These are phyloP conservation scores for Blastomyces parvus DNA, from an alignment of 2,329 filamentous ascomycete species.

Conservation along the genomic window DNA sequence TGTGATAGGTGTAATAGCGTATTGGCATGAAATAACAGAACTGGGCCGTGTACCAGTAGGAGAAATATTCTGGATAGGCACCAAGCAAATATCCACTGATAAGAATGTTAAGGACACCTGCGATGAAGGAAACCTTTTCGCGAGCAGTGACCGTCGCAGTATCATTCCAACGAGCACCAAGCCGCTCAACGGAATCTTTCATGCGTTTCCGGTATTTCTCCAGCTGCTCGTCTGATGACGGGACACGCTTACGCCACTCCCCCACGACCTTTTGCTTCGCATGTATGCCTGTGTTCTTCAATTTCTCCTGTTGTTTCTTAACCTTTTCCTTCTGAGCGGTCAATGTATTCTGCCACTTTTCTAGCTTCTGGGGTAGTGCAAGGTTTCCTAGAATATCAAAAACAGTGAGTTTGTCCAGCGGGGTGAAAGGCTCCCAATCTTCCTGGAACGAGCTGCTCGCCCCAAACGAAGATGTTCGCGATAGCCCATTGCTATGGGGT, in stretches of 20 bases:
- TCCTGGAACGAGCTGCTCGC: constrained; percentile 76
- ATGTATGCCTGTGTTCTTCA: constrained; percentile 64
- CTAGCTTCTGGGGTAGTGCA: constrained; percentile 77
- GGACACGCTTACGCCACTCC: constrained; percentile 79
- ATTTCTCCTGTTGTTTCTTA: constrained; percentile 66
- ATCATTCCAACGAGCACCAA: constrained; percentile 79
- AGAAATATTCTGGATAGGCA: constrained; percentile 73
- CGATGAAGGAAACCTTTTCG: constrained; percentile 95
- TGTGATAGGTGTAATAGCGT: constrained; percentile 81
- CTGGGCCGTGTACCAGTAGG: constrained; percentile 83
- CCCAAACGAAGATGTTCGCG: constrained; percentile 73
- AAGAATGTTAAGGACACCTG: constrained; percentile 93
- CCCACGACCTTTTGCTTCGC: constrained; percentile 87
- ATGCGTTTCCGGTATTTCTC: constrained; percentile 83
- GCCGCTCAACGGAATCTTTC: constrained; percentile 77
- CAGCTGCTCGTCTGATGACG: constrained; percentile 81
- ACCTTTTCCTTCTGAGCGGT: constrained; percentile 78
- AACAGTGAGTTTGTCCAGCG: constrained; percentile 78
- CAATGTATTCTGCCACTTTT: constrained; percentile 77
- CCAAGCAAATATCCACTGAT: constrained; percentile 91
- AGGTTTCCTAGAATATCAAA: constrained; percentile 93
- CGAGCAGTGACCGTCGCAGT: constrained; percentile 77
- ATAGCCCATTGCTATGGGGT: constrained; percentile 52
- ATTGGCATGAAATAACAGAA: constrained; percentile 95
- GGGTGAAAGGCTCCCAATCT: constrained; percentile 78